A percentile compares a stretch with the other conserved stretches of the same genome.
Conservation (phyloP, 2,329 filamentous ascomycete genomes). For the Colletotrichum acutatum region DNA sequence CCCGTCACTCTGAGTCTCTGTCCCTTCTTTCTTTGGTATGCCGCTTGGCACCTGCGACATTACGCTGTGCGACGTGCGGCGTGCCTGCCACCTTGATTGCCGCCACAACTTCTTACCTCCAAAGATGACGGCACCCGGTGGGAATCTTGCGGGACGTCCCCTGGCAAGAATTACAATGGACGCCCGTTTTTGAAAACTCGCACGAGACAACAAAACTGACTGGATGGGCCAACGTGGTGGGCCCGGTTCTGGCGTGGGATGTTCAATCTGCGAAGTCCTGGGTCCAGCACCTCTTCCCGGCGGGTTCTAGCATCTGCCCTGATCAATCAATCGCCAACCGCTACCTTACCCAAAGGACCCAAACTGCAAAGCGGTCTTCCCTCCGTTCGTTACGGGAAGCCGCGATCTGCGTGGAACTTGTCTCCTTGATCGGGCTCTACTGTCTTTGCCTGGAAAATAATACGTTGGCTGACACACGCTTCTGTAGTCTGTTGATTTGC, state of each 20-base stretch:
- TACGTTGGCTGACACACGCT: neutral
- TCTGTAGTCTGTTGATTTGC: neutral
- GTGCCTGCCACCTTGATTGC: neutral
- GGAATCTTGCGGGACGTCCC: neutral
- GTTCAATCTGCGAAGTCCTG: neutral
- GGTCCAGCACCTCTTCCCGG: neutral
- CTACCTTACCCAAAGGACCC: no score
- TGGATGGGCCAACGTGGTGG: neutral
- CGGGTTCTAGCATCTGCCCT: neutral
- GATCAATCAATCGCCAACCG: neutral
- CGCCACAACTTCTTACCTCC: neutral
- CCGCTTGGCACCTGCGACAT: no score
- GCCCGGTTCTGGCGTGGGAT: conserved; percentile 23
- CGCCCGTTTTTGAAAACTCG: conserved; percentile 1
- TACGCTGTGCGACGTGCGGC: neutral
- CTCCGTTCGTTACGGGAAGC: conserved; percentile 19
- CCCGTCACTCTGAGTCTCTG: neutral
- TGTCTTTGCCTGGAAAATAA: neutral
- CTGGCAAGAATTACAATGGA: neutral
- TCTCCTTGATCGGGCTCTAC: neutral
- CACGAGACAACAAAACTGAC: conserved; percentile 14
- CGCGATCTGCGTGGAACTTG: neutral
- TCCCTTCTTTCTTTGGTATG: neutral
- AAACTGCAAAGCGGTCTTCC: conserved; percentile 4
- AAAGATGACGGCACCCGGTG: conserved; percentile 5